Base-by-base conservation (phyloP, 78 protist species). In the Dictyostelium capitatum region DNA sequence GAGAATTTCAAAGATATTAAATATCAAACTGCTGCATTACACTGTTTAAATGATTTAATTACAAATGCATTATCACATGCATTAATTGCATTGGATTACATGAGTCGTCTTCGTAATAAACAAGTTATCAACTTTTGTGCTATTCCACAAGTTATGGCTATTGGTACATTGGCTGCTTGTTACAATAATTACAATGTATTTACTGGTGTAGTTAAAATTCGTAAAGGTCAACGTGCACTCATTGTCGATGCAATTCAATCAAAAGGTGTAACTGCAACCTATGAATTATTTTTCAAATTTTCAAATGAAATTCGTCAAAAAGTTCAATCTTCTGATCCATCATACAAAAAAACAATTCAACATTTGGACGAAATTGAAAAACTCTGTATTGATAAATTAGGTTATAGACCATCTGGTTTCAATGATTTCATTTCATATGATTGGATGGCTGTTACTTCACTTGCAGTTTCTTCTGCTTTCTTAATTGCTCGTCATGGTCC, bases 61-160 rank as follows among this genome's bases (percentile, higher is more conserved):
- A 91, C 97, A 6, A 94, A 98, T 79, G 99, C 99, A 6, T 96
- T 98, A 4, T 77, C 32, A 17, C 98, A 97, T 77, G 79, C 96
- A 12, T 95, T 98, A 1, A 96, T 89, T 79, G 53, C 89, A 30
- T 20, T 97, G 23, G 92, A 56, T 19, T 98, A 98, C 92, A 83
- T 98, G 97, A 3, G 82, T 5, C 20, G 69, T 78, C 37, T 98
- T 43, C 51, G 25, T 37, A 84, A 96, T 17, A 84, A 19, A 30
- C 59, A 80, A 32, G 92, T 97, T 3, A 95, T 98, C 67, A 53
- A 73, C 37, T 98, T 98, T 75, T 98, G 99, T 79, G 99, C 99
- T 11, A 98, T 98, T n/a, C 99, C 99, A 14, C 99, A 98, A 80
- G 98, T 97, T 19, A 98, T 98, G 99, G 99, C 99, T 19, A 95